Conservation (phyloP, 257 asterid genomes). For the Solanum paucissectum region DNA sequence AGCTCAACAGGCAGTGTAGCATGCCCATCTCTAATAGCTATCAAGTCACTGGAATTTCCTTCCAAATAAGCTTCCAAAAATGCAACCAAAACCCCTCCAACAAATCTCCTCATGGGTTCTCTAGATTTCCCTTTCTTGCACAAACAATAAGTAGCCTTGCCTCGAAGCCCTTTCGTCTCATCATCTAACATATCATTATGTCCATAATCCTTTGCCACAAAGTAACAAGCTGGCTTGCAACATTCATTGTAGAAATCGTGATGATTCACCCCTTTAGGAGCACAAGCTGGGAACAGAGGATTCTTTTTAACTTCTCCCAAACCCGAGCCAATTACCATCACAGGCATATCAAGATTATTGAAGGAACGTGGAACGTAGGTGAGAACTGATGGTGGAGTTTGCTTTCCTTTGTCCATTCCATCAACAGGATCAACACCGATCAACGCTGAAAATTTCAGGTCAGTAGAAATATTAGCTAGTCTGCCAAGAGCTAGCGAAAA, state of each 20-base stretch:
- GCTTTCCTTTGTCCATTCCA: constrained; percentile 61
- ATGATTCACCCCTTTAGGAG: constrained; percentile 88
- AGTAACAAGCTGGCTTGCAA: constrained; percentile 36
- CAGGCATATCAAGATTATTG: constrained; percentile 28
- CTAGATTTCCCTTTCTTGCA: constrained; percentile 70
- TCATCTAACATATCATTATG: constrained; percentile 85
- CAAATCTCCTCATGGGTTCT: constrained; percentile 76
- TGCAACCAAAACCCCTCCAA: constrained; percentile 68
- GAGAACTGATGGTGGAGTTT: constrained; percentile 68
- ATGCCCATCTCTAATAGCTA: constrained; percentile 37
- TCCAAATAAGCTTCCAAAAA: constrained; percentile 60
- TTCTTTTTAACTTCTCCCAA: constrained; percentile 55
- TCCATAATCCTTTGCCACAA: constrained; percentile 76
- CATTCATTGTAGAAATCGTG: constrained; percentile 65
- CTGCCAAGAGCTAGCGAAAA: constrained; percentile 45
- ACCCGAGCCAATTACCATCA: constrained; percentile 64
- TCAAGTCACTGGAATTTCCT: constrained; percentile 29
- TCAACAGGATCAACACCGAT: constrained; percentile 91
- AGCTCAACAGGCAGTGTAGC: constrained; percentile 43
- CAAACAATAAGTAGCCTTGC: constrained; percentile 48
- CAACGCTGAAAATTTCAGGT: constrained; percentile 50
- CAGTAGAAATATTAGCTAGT: neutral
- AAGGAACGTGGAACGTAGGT: constrained; percentile 61
- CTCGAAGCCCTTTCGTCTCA: constrained; percentile 64
- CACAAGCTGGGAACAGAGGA: constrained; percentile 70